Base-by-base conservation (phyloP, 2,329 filamentous ascomycete species). In the Magnaporthales sp. region DNA sequence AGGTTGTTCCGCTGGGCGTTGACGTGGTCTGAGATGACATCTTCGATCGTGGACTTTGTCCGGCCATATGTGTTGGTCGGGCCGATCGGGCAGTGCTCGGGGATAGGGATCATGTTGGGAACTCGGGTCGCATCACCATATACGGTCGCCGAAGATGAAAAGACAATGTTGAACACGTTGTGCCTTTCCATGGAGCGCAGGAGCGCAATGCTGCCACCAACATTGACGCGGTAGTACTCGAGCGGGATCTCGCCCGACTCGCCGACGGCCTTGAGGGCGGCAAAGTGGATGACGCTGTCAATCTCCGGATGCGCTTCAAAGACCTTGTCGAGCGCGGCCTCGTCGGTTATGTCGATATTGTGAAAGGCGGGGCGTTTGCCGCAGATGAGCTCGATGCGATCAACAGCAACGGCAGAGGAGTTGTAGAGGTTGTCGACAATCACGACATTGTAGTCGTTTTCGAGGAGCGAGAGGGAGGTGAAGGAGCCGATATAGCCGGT, bases 401-500 rank as follows among this genome's bases (percentile, higher is more conserved):
- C 94, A 73, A 99, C 80, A 70, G 91, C 92, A 74, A 97, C 93
- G 74, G 89, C 84, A 69, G 91, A 97, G 63, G 95, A 97, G 81
- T 99, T 99, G 89, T 96, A 97, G 71, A 98, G 87, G 80, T 89
- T 98, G 83, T 99, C 95, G 72, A 95, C 89, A 70, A 99, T 92
- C 77, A 99, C 91, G 70, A 99, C 95, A 78, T 98, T 89, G 86
- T 98, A 98, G 78, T 89, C 93, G 75, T 95, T 91, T 76, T 97
- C 86, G 72, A 99, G 91, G 29, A 99, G 91, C 66, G 93, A 90
- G 65, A 99, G 89, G 67, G 91, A 84, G 69, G 95, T 99, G 84
- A 98, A 98, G 64, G 94, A 98, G 77, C 95, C 95, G 80, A 99
- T 99, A 85, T 99, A 99, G 82, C 95, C 95, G 71, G 93, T 97